Conservation (phyloP, 139 green algal species). For the Chlorella sp. region DNA sequence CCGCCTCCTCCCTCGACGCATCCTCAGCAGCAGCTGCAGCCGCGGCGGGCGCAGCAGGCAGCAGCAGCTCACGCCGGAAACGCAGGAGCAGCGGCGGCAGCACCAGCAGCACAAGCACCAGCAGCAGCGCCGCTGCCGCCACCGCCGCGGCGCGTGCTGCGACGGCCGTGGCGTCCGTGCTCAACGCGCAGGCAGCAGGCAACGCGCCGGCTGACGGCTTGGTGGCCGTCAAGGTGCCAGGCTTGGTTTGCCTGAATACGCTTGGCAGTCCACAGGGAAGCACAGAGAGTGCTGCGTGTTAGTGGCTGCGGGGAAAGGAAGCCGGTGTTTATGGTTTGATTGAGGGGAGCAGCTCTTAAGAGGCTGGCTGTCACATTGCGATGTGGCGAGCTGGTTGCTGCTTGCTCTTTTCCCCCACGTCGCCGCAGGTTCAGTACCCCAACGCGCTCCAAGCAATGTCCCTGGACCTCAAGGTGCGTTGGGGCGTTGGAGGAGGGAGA, state of each 20-base stretch:
- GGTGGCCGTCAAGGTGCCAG: constrained; percentile 71
- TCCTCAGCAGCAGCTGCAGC: no score
- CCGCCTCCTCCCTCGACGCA: background rate
- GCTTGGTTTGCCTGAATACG: background rate
- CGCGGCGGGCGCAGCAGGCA: constrained; percentile 8
- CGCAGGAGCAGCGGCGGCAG: no score
- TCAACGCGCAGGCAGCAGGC: constrained; percentile 23
- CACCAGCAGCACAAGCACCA: constrained; percentile 10
- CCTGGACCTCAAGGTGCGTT: background rate
- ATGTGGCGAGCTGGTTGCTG: no score
- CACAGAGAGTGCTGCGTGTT: no score
- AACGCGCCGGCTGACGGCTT: constrained; percentile 48
- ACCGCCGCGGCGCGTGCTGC: background rate
- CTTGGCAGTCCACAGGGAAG: no score
- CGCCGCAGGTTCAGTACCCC: constrained; percentile 7
- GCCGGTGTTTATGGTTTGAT: no score
- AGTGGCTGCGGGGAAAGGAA: no score
- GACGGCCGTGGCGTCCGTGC: constrained; percentile 23
- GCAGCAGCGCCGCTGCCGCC: no score
- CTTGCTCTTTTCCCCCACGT: background rate
- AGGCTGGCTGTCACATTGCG: no score
- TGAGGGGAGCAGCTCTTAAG: no score
- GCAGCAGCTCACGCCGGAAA: no score
- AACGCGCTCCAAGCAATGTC: background rate
- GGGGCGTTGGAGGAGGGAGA: background rate